These are phyloP conservation scores for Dictyostelium intermedium DNA, from an alignment of 78 protist species.

Conservation along the genomic window DNA sequence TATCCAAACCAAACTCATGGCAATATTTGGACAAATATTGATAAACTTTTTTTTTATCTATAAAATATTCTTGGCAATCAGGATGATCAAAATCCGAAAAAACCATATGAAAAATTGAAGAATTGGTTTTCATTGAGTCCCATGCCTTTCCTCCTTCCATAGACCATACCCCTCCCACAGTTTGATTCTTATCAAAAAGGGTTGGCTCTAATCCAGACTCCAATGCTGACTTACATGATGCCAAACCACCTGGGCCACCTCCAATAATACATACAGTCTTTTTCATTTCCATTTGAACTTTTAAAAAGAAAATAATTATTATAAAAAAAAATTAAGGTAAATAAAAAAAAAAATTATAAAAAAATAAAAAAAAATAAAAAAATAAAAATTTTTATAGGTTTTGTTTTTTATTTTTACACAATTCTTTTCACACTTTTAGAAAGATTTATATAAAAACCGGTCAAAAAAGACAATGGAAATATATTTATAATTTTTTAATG, in stretches of 20 bases:
- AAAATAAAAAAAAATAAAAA: no score
- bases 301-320: no score
- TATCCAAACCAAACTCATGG: not conserved
- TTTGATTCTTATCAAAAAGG: not conserved
- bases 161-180: slow-evolving; percentile 23
- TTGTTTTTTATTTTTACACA: no score
- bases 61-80: not conserved
- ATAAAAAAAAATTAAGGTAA: no score
- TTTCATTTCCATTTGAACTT: no score
- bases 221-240: not conserved
- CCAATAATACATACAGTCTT: slow-evolving; percentile 1
- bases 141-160: not conserved
- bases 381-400: no score
- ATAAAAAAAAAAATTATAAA: no score
- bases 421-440: no score
- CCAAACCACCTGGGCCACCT: slow-evolving; percentile 3
- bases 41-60: not conserved
- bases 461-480: no score
- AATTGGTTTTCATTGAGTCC: not conserved
- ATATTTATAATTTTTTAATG: no score
- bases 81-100: slow-evolving; percentile 29
- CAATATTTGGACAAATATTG: not conserved
- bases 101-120: not conserved
- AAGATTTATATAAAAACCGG: no score
- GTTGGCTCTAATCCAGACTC: slow-evolving; percentile 22